Percentiles rank a stretch among this genome's conserved stretches.
These are phyloP conservation scores for Penicillium palitans DNA, from an alignment of 2,329 filamentous ascomycete genomes.

Conservation along the genomic window DNA sequence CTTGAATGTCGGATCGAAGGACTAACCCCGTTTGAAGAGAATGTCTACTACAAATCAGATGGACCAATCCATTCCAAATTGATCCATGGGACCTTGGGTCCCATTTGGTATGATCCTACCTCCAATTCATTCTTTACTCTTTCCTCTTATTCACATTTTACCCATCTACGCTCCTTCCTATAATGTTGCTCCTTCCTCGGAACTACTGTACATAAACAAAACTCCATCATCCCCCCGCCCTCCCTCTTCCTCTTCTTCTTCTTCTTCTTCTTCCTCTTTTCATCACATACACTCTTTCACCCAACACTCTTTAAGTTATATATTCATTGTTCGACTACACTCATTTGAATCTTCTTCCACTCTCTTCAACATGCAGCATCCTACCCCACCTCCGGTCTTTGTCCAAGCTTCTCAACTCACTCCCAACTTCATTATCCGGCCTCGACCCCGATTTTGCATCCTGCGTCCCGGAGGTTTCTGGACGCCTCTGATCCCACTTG, in stretches of 20 bases:
- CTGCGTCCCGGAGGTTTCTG: slow-evolving; percentile 36
- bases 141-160: background rate
- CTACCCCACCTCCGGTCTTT: background rate
- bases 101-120: background rate
- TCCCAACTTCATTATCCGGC: slow-evolving; percentile 15
- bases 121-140: background rate
- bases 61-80: background rate
- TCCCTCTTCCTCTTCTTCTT: background rate
- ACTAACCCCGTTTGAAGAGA: background rate
- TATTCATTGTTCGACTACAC: slow-evolving; percentile 6
- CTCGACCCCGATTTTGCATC: slow-evolving; percentile 43
- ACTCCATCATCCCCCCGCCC: background rate
- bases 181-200: background rate
- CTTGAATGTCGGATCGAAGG: background rate
- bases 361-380: slow-evolving; percentile 14
- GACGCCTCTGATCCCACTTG: slow-evolving; percentile 45
- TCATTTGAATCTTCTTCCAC: slow-evolving; percentile 3
- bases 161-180: background rate
- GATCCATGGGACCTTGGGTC: fast-evolving
- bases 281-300: slow-evolving; percentile 14
- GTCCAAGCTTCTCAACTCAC: background rate
- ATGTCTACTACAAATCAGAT: background rate
- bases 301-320: background rate
- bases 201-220: background rate
- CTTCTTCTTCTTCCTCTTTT: slow-evolving; percentile 1